Conservation (phyloP, 2,329 filamentous ascomycete genomes). For the Juglanconis sp. region DNA sequence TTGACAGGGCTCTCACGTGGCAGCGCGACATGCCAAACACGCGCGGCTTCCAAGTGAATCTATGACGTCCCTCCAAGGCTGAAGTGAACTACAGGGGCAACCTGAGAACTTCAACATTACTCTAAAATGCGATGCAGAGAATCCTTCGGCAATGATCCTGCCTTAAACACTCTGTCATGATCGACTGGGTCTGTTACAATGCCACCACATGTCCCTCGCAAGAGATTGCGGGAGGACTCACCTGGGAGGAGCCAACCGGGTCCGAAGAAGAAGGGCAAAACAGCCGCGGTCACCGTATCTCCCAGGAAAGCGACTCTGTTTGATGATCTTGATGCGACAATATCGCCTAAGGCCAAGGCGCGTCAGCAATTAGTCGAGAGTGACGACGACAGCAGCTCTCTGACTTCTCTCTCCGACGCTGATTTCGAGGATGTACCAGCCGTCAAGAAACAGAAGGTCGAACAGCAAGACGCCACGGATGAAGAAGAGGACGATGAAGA, state of each 20-base stretch:
- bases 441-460: constrained; percentile 34
- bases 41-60: not conserved
- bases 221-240: constrained; percentile 53
- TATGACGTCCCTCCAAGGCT: not conserved
- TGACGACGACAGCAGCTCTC: constrained; percentile 43
- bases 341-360: constrained; percentile 30
- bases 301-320: constrained; percentile 57
- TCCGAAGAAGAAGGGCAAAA: constrained; percentile 27
- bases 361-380: constrained; percentile 32
- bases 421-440: constrained; percentile 53
- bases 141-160: not conserved
- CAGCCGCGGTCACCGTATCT: constrained; percentile 25
- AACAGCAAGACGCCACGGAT: constrained; percentile 35
- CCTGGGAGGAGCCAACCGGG: constrained; percentile 31
- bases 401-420: constrained; percentile 54
- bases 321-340: constrained; percentile 55
- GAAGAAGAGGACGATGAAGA: constrained; percentile 58
- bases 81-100: constrained; percentile 1
- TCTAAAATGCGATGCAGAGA: no score
- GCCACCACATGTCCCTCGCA: constrained; percentile 67
- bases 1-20: not conserved
- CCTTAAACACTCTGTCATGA: not conserved
- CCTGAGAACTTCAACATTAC: not conserved
- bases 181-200: constrained; percentile 38
- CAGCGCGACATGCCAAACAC: not conserved